Conservation (phyloP, 2,329 filamentous ascomycete species). For the Aspergillus sp. region DNA sequence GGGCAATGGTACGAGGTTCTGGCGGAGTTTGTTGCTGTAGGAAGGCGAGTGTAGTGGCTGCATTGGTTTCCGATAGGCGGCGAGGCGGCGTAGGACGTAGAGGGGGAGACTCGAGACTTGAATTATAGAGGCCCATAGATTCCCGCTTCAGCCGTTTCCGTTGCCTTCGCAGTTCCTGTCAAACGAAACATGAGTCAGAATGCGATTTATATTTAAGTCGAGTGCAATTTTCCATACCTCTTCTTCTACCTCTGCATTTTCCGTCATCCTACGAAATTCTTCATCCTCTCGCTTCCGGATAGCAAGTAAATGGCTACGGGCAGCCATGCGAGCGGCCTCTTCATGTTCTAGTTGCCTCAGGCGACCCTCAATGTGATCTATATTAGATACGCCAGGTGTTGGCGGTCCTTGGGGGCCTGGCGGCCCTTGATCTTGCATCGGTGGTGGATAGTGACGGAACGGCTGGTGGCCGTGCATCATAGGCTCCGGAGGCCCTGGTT, state of each 20-base stretch:
- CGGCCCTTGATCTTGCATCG: slow-evolving; percentile 31
- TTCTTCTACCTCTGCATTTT: slow-evolving; percentile 41
- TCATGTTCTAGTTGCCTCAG: slow-evolving; percentile 42
- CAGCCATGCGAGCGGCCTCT: slow-evolving; percentile 39
- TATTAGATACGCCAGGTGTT: slow-evolving; percentile 24
- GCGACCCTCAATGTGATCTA: slow-evolving; percentile 41
- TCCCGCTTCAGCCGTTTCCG: slow-evolving; percentile 42
- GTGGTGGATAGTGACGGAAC: slow-evolving; percentile 32
- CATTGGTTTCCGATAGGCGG: slow-evolving; percentile 42
- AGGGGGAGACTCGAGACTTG: slow-evolving; percentile 36
- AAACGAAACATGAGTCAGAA: not conserved
- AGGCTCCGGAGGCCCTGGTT: slow-evolving; percentile 33
- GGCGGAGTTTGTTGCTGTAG: slow-evolving; percentile 44
- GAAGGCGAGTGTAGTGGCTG: slow-evolving; percentile 41
- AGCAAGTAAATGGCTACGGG: slow-evolving; percentile 37
- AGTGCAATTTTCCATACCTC: slow-evolving; percentile 31
- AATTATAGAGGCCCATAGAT: slow-evolving; percentile 40
- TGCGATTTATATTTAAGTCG: not conserved
- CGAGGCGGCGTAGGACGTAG: slow-evolving; percentile 38
- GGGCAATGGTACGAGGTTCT: slow-evolving; percentile 33
- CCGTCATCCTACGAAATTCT: slow-evolving; percentile 41
- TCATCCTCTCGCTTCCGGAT: slow-evolving; percentile 43
- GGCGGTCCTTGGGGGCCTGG: slow-evolving; percentile 26
- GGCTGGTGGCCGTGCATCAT: slow-evolving; percentile 34
- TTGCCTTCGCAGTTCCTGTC: slow-evolving; percentile 40